Base-by-base conservation (phyloP, 2,329 filamentous ascomycete genomes). In the Penicillium freii region DNA sequence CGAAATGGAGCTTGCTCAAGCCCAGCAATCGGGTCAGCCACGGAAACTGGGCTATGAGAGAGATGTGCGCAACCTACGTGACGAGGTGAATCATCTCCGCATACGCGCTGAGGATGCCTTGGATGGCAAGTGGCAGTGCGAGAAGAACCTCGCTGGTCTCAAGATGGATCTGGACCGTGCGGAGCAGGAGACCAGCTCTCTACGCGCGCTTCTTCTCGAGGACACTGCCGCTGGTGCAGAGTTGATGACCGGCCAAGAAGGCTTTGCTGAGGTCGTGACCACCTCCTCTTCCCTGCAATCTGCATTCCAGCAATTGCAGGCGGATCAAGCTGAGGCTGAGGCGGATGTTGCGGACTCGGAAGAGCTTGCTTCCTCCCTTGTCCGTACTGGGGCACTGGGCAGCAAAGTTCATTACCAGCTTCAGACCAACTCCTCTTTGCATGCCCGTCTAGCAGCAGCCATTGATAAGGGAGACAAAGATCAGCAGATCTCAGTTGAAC, bases 151-250 rank as follows among this genome's bases (percentile, higher is more conserved):
- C 2, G 84, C 86, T 51, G 91, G 92, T 54, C 78, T 97, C 56
- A 96, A 96, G 78, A 97, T 96, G 89, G 93, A 97, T 70, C 84
- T 99, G 42, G 94, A 97, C 74, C 90, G 92, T 61, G 92, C 94
- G 27, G 91, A 97, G 74, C 90, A 94, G 72, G 94, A 99, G 77
- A 96, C 96, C 31, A 81, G 85, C 40, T 90, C 90, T n/a, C 82
- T 99, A 40, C 87, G 91, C 43, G 84, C 80, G 33, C 80, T 97
- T 27, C 82, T 97, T 21, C 80, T 87, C 59, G 91, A 96, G 72
- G 92, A 97, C 68, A 91, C 92, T 54, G 80, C 87, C 40, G 86
- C 90, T 25, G 87, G 88, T 0, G 86, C 86, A 45, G 82, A 82
- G 17, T 75, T 83, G 56, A 80, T 78, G 50, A 80, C 80, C 55